A percentile compares a stretch with the other conserved stretches of the same genome.
Evolutionary conservation across 345 rosid species (phyloP).

Genomic region (Mangifera indica): DNA sequence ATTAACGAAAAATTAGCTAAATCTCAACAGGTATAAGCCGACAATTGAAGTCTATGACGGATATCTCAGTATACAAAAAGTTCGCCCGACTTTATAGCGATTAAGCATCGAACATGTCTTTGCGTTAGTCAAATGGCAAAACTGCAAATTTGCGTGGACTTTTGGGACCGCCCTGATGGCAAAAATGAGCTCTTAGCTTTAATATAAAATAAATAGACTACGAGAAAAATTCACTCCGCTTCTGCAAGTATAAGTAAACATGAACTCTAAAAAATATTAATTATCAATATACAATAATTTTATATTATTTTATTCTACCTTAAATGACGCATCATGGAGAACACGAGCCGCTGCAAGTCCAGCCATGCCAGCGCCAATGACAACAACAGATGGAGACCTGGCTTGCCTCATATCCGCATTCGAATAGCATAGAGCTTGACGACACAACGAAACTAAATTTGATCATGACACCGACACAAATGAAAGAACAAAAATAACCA

Average conservation of each 20-base stretch:
- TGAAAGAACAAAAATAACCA: neutral
- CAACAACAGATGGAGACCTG: slow-evolving; percentile 83
- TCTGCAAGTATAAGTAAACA: neutral
- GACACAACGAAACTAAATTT: slow-evolving; percentile 10
- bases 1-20: neutral
- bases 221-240: neutral
- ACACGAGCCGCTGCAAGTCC: slow-evolving; percentile 93
- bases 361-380: slow-evolving; percentile 85
- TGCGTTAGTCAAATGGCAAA: neutral
- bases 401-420: slow-evolving; percentile 48
- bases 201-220: neutral
- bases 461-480: neutral
- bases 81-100: neutral
- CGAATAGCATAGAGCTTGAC: slow-evolving; percentile 52
- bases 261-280: neutral
- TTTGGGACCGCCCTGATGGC: neutral
- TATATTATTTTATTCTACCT: slow-evolving; percentile 36
- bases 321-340: slow-evolving; percentile 84
- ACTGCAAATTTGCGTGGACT: too few relatives aligned
- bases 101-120: neutral
- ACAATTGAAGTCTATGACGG: neutral
- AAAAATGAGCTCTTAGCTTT: neutral
- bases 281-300: neutral
- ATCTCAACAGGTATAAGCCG: neutral
- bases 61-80: neutral